Evolutionary conservation across 169 alveolate genomes (phyloP).

Genomic region (Neospora caninum): DNA sequence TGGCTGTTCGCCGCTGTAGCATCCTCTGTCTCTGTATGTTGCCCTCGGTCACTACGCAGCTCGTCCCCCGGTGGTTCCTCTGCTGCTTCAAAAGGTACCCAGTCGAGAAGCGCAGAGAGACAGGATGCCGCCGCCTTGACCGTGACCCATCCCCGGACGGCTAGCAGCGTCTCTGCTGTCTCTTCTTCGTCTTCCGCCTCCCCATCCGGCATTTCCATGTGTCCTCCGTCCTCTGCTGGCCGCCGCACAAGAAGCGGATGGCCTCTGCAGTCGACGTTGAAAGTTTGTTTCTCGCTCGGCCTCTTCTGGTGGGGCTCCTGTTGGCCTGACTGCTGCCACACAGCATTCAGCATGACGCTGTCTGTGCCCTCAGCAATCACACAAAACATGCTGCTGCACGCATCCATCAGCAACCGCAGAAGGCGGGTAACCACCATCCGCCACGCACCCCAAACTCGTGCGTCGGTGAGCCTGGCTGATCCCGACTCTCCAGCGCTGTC

Average conservation of each 20-base stretch:
- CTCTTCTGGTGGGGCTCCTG: background rate
- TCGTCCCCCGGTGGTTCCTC: background rate
- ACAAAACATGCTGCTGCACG: constrained; percentile 35
- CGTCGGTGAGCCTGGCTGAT: background rate
- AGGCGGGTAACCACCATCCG: background rate
- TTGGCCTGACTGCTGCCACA: constrained; percentile 15
- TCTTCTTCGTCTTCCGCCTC: constrained; percentile 5
- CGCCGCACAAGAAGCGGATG: constrained; percentile 21
- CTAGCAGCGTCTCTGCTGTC: background rate
- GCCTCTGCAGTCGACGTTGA: constrained; percentile 36
- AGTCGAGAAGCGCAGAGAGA: constrained; percentile 3
- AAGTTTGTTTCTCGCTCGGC: background rate
- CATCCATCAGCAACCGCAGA: background rate
- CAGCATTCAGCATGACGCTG: constrained; percentile 22
- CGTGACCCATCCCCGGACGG: constrained; percentile 33
- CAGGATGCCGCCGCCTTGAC: constrained; percentile 14
- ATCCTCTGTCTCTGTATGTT: background rate
- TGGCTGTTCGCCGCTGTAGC: background rate
- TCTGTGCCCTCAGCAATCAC: constrained; percentile 29
- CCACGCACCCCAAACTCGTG: background rate
- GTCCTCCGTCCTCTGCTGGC: background rate
- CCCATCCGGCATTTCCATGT: background rate
- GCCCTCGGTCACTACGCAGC: background rate
- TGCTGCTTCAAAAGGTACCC: background rate
- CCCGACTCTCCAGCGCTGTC: background rate